Percentiles rank a stretch among this genome's conserved stretches.
Conservation (phyloP, 495 filamentous ascomycete species). For the Penicillium nucicola region DNA sequence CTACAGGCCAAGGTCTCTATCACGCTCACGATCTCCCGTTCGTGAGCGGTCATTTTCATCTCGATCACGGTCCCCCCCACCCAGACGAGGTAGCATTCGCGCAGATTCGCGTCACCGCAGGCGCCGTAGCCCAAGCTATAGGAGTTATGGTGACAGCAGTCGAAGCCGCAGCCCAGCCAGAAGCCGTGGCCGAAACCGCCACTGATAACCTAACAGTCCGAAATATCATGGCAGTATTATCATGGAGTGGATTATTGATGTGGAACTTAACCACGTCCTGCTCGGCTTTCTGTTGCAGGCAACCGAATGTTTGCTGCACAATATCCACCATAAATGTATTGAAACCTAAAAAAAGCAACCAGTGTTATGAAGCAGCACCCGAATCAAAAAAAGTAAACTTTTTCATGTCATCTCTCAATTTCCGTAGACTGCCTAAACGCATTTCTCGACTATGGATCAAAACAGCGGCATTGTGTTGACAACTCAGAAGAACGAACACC, state of each 20-base stretch:
- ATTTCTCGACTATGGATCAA: no score
- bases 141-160: constrained; percentile 50
- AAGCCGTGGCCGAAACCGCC: constrained; percentile 34
- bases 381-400: not conserved
- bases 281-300: not conserved
- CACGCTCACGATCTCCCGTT: constrained; percentile 42
- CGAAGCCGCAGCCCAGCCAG: constrained; percentile 44
- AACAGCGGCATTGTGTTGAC: not conserved
- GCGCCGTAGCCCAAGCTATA: constrained; percentile 54
- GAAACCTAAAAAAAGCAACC: constrained; percentile 3
- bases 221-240: not conserved
- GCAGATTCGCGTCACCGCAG: constrained; percentile 33
- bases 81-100: constrained; percentile 26
- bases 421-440: no score
- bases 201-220: constrained; percentile 3
- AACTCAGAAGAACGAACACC: constrained; percentile 84
- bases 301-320: not conserved
- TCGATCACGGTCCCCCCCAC: constrained; percentile 30
- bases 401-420: no score
- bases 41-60: constrained; percentile 39
- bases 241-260: not conserved
- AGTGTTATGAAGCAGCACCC: not conserved
- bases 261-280: not conserved
- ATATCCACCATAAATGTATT: not conserved
- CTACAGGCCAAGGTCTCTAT: constrained; percentile 47